Conservation (phyloP, 164 flowering plant species). For the Dillenia suffruticosa region DNA sequence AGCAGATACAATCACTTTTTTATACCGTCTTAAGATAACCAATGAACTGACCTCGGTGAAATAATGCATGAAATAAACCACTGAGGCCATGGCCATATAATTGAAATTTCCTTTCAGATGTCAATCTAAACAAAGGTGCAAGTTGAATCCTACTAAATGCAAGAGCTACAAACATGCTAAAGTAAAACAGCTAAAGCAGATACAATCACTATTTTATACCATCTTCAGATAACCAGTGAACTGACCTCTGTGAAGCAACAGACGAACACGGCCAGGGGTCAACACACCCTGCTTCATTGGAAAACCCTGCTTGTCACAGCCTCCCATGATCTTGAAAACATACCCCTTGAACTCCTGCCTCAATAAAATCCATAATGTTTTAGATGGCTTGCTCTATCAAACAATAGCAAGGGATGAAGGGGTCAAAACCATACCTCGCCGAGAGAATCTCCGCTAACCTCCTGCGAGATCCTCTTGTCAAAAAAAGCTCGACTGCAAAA, state of each 20-base stretch:
- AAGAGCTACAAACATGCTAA: too few species aligned
- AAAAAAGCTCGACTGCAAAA: slow-evolving; percentile 35
- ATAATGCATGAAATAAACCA: too few species aligned
- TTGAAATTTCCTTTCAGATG: too few species aligned
- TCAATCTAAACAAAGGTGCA: too few species aligned
- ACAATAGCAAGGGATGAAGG: background rate
- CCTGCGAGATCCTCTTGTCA: slow-evolving; percentile 56
- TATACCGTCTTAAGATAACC: background rate
- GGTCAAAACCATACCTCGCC: slow-evolving; percentile 29
- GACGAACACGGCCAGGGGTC: slow-evolving; percentile 38
- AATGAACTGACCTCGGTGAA: background rate
- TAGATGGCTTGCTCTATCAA: background rate
- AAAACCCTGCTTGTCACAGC: slow-evolving; percentile 46
- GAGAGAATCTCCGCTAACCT: slow-evolving; percentile 41
- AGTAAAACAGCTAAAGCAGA: background rate
- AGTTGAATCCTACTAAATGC: too few species aligned
- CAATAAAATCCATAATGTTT: background rate
- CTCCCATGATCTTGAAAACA: slow-evolving; percentile 46
- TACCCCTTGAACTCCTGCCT: slow-evolving; percentile 36
- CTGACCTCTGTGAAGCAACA: slow-evolving; percentile 40
- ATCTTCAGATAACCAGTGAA: background rate
- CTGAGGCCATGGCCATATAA: too few species aligned
- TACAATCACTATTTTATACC: background rate
- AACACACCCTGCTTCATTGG: slow-evolving; percentile 48
- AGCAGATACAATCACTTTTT: background rate